These are phyloP conservation scores for Dendrobium officinale DNA, from an alignment of 106 monocot genomes.

Conservation along the genomic window DNA sequence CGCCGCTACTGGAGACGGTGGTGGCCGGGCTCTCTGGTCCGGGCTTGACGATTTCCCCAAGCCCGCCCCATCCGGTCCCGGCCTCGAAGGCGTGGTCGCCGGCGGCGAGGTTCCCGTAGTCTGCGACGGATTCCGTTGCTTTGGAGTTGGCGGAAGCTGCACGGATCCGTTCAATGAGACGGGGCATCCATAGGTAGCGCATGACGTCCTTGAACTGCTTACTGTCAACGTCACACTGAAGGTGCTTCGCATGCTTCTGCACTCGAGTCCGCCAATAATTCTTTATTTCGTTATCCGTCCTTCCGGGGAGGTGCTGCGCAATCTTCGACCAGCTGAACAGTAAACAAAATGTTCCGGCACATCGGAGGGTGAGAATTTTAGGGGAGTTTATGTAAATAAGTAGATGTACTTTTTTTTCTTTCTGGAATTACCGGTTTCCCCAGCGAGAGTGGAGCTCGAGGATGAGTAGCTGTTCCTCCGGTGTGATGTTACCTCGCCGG, in stretches of 20 bases:
- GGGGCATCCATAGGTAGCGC: slow-evolving; percentile 65
- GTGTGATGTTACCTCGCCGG: slow-evolving; percentile 71
- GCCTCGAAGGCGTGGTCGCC: background rate
- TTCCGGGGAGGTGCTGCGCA: slow-evolving; percentile 67
- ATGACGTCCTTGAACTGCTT: slow-evolving; percentile 1
- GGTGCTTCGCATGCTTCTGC: slow-evolving; percentile 82
- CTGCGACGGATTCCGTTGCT: background rate
- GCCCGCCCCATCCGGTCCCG: background rate
- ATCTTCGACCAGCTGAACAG: slow-evolving; percentile 75
- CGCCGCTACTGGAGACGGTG: slow-evolving; percentile 1
- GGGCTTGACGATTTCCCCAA: background rate
- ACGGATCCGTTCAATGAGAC: slow-evolving; percentile 58
- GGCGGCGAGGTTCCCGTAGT: background rate
- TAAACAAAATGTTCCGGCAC: background rate
- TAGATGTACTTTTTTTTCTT: too few species aligned
- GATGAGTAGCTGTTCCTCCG: slow-evolving; percentile 77
- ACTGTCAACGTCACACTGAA: slow-evolving; percentile 18
- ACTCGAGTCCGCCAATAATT: slow-evolving; percentile 95
- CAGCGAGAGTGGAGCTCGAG: slow-evolving; percentile 72
- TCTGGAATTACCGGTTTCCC: slow-evolving; percentile 43
- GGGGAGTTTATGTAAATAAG: too few species aligned
- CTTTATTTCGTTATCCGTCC: slow-evolving; percentile 86
- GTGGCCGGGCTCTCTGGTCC: slow-evolving; percentile 13
- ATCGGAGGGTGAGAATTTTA: background rate
- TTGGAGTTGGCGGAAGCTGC: slow-evolving; percentile 15